Conservation (phyloP, 2,329 filamentous ascomycete species). For the Fusarium sp. region DNA sequence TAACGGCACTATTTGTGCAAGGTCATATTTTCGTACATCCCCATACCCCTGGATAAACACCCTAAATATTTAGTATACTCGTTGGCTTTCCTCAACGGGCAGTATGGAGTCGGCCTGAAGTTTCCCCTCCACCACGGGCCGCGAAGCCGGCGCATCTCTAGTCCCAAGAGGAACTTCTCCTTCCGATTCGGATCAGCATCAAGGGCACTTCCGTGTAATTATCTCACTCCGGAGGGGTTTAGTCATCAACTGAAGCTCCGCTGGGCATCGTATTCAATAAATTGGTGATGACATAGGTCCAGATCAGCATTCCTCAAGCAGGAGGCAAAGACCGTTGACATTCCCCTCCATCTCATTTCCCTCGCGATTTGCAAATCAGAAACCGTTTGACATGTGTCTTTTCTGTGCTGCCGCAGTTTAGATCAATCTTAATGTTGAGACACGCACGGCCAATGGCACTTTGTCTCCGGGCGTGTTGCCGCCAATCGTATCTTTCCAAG, state of each 20-base stretch:
- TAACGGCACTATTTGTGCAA: conserved; percentile 16
- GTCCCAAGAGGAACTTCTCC: background rate
- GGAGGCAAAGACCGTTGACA: conserved; percentile 32
- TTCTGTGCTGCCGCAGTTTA: background rate
- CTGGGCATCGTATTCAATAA: background rate
- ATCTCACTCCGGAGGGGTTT: background rate
- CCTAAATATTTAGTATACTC: background rate
- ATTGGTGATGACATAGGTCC: background rate
- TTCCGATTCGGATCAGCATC: background rate
- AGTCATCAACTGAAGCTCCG: background rate
- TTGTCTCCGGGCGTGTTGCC: background rate
- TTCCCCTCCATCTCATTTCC: conserved; percentile 13
- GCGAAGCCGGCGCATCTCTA: background rate
- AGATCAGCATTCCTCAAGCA: conserved; percentile 26
- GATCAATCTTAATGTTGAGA: conserved; percentile 10
- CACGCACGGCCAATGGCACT: background rate
- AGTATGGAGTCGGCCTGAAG: background rate
- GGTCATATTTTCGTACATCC: background rate
- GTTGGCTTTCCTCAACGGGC: background rate
- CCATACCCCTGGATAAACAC: background rate
- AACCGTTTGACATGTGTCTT: conserved; percentile 31
- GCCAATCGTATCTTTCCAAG: background rate
- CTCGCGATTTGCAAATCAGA: conserved; percentile 8
- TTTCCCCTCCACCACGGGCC: conserved; percentile 30
- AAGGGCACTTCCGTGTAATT: background rate